phyloP scores from a whole-genome alignment of 2,329 filamentous ascomycete genomes.

The Diaporthe amygdali region DNA sequence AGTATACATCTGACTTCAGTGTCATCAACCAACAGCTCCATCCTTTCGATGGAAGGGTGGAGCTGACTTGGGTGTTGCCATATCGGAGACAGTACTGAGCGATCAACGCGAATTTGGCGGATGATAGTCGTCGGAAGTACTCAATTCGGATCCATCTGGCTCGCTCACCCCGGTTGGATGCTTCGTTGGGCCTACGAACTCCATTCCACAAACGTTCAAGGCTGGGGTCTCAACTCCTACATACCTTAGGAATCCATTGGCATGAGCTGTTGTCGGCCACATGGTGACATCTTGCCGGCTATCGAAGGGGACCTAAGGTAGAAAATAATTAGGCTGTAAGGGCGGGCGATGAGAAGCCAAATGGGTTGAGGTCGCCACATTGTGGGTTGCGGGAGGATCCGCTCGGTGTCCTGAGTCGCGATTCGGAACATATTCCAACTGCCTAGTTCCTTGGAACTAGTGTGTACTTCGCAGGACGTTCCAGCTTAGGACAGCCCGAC shows the following conservation, averaged over 20 bases:
- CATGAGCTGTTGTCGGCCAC: not conserved
- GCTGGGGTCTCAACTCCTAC: not conserved
- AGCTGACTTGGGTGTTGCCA: not conserved
- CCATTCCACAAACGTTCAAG: not conserved
- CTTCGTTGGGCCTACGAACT: not conserved
- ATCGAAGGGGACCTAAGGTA: not conserved
- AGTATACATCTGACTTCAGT: not conserved
- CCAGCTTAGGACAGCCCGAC: not conserved
- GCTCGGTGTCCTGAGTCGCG: slow-evolving; percentile 2
- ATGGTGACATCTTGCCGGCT: not conserved
- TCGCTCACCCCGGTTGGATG: not conserved
- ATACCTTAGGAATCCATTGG: not conserved
- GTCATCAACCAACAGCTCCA: not conserved
- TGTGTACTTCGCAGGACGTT: not conserved
- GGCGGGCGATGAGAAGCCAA: not conserved
- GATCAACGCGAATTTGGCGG: not conserved
- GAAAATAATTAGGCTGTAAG: not conserved
- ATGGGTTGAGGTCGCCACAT: not conserved
- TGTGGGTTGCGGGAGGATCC: slow-evolving; percentile 12
- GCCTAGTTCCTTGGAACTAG: not conserved
- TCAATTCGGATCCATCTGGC: not conserved
- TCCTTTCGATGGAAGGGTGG: not conserved
- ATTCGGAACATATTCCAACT: not conserved
- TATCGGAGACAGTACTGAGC: not conserved
- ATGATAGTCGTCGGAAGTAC: not conserved